Evolutionary conservation across 2,329 filamentous ascomycete genomes (phyloP), one percentile per base, ranked within the genome.

Genomic region (Colletotrichum sp.): DNA sequence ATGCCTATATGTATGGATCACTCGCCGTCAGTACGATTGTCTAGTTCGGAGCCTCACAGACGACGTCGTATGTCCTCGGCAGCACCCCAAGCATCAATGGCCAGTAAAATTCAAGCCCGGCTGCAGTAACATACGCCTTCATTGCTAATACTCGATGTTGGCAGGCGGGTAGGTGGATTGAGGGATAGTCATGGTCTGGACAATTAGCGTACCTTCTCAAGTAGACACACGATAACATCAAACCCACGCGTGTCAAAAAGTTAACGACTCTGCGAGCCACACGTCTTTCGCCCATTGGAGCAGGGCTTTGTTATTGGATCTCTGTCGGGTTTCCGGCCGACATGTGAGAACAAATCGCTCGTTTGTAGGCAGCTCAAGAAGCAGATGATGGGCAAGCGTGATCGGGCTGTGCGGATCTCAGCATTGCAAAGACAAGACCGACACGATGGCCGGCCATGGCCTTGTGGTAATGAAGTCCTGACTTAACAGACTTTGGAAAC

Each of bases 261-360:
- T 7, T 9, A 49, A 22, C 39, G 19, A 49, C n/a, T 22, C 44
- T 22, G 19, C 11, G 12, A 49, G n/a, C n/a, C n/a, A 49, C 44
- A 8, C 0, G n/a, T 22, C 11, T 49, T 4, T 49, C 0, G 11
- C 0, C n/a, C 19, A 22, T 0, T 13, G 0, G n/a, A 22, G 44
- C 0, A 22, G 44, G 11, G 19, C n/a, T 39, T 19, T 3, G 6
- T 39, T 16, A 15, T 16, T 39, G 36, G 15, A 15, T 6, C 34
- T 36, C 3, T 15, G 36, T 39, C 15, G 16, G 36, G 7, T 19
- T 44, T 19, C 16, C 36, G 36, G 11, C 19, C 16, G 16, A n/a
- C 8, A 44, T 11, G 1, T 12, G 19, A 22, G 44, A 22, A 49
- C 19, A 49, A 19, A 22, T 49, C 44, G 6, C 22, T 22, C 44